phyloP scores from a whole-genome alignment of 495 filamentous ascomycete genomes.

The Aspergillus homomorphus region DNA sequence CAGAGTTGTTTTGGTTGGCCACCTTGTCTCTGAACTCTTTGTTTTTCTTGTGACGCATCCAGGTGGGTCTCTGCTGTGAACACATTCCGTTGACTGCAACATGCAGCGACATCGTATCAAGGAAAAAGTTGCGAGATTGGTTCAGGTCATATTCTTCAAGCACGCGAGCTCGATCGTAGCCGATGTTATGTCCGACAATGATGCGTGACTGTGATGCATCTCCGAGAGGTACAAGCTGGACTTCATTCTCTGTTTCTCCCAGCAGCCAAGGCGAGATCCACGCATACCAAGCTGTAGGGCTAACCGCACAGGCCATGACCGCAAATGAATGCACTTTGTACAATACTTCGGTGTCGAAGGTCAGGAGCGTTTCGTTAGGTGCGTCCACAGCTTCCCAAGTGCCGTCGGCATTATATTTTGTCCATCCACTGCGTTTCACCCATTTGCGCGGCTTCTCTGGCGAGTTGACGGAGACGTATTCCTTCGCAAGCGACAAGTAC shows the following conservation, averaged over 20 bases:
- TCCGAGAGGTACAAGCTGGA: slow-evolving; percentile 84
- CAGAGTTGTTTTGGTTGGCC: slow-evolving; percentile 62
- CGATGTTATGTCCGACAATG: slow-evolving; percentile 92
- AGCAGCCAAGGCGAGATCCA: slow-evolving; percentile 97
- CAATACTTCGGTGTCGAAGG: slow-evolving; percentile 96
- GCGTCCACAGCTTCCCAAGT: slow-evolving; percentile 65
- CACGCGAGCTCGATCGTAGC: slow-evolving; percentile 88
- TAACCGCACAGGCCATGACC: slow-evolving; percentile 92
- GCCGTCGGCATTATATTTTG: slow-evolving; percentile 79
- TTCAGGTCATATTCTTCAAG: slow-evolving; percentile 82
- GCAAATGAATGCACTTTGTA: slow-evolving; percentile 88
- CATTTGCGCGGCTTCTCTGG: slow-evolving; percentile 78
- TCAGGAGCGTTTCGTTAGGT: slow-evolving; percentile 76
- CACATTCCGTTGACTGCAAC: slow-evolving; percentile 99
- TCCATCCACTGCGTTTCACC: slow-evolving; percentile 84
- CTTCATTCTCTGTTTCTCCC: slow-evolving; percentile 69
- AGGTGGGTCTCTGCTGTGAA: slow-evolving; percentile 89
- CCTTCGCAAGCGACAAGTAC: slow-evolving; percentile 72
- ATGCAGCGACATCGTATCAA: slow-evolving; percentile 98
- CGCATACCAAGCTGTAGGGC: slow-evolving; percentile 87
- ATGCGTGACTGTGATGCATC: slow-evolving; percentile 66
- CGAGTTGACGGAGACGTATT: slow-evolving; percentile 61
- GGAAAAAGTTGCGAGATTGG: slow-evolving; percentile 79
- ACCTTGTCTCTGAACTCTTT: slow-evolving; percentile 81
- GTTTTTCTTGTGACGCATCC: slow-evolving; percentile 93